Percentiles rank a stretch among this genome's conserved stretches.
phyloP scores from a whole-genome alignment of 768 basidiomycete genomes.

The Calocybe gangraenosa region DNA sequence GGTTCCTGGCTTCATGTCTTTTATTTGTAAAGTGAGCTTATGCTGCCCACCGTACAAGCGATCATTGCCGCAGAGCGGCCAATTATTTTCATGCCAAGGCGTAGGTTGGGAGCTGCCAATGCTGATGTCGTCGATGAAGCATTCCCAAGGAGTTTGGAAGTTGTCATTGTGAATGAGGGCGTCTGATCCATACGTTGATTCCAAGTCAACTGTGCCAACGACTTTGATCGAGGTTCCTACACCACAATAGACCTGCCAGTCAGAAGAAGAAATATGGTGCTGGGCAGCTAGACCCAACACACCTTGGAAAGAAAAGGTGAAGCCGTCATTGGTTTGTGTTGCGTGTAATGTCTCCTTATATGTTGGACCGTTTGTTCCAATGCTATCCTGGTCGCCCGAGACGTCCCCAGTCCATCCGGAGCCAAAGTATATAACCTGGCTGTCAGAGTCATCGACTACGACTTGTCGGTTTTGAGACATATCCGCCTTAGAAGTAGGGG shows the following conservation, averaged over 20 bases:
- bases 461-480: slow-evolving; percentile 6
- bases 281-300: too few relatives aligned
- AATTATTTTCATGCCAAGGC: slow-evolving; percentile 13
- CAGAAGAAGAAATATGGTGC: background rate
- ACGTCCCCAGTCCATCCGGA: slow-evolving; percentile 22
- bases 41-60: slow-evolving; percentile 18
- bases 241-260: background rate
- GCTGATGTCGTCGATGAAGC: slow-evolving; percentile 18
- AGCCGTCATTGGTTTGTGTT: slow-evolving; percentile 21
- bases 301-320: slow-evolving; percentile 28
- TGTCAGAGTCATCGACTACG: slow-evolving; percentile 28
- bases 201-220: slow-evolving; percentile 10
- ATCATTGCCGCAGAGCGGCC: slow-evolving; percentile 15
- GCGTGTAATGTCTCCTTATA: slow-evolving; percentile 27
- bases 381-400: slow-evolving; percentile 16
- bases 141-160: slow-evolving; percentile 19
- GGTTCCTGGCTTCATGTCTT: background rate
- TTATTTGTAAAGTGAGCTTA: slow-evolving; percentile 17
- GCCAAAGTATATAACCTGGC: slow-evolving; percentile 22
- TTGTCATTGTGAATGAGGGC: background rate
- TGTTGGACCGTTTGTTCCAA: slow-evolving; percentile 27
- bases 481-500: too few relatives aligned
- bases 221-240: background rate
- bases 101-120: slow-evolving; percentile 1
- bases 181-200: slow-evolving; percentile 1